Evolutionary conservation across 2,329 filamentous ascomycete species (phyloP).

Genomic region (Fusarium coicis): DNA sequence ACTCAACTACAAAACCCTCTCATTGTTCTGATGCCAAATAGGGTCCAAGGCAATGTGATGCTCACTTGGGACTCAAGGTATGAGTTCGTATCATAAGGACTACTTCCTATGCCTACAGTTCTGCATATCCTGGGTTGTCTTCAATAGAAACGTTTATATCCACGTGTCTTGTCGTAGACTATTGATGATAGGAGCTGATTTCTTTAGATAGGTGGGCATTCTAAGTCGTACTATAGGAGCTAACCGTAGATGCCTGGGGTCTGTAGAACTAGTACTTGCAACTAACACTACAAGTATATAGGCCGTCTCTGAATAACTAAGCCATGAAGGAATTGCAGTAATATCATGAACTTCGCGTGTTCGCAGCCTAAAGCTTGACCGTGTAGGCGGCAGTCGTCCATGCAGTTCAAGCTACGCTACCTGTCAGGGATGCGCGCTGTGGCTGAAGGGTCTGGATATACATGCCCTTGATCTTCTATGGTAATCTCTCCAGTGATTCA

Average conservation of each 20-base stretch:
- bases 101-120: too few species aligned
- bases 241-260: too few species aligned
- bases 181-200: background rate
- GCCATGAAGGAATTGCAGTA: background rate
- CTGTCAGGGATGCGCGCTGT: too few species aligned
- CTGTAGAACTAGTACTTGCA: background rate
- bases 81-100: background rate
- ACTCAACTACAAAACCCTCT: background rate
- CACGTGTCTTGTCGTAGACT: background rate
- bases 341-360: background rate
- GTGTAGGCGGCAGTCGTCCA: too few species aligned
- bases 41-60: background rate
- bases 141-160: background rate
- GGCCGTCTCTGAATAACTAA: background rate
- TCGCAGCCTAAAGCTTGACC: too few species aligned
- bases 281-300: background rate
- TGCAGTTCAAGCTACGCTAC: too few species aligned
- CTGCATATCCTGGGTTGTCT: too few species aligned
- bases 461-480: background rate
- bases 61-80: too few species aligned
- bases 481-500: background rate
- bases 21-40: background rate
- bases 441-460: background rate
- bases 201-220: background rate
- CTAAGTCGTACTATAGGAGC: background rate